Evolutionary conservation across 345 rosid species (phyloP).

Genomic region (Nasturtium officinale): DNA sequence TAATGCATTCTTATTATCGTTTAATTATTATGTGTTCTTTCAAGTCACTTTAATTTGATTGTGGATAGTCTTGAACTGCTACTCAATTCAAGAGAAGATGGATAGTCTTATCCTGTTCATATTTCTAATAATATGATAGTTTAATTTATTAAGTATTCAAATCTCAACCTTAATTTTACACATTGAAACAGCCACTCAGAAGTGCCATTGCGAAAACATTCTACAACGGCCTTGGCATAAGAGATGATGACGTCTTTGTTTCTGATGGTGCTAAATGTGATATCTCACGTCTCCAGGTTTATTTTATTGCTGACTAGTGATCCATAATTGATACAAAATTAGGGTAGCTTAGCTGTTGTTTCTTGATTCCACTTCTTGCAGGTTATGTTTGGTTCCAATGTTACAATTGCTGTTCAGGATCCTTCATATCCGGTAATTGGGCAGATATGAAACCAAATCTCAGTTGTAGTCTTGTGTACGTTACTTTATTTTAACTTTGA

Average conservation of each 20-base stretch:
- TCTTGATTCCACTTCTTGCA: conserved; percentile 43
- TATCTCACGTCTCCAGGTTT: conserved; percentile 96
- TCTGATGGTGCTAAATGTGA: conserved; percentile 99
- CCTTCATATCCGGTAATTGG: conserved; percentile 93
- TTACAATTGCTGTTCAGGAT: conserved; percentile 91
- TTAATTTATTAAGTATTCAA: conserved; percentile 13
- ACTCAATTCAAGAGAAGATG: not conserved
- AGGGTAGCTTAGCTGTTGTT: conserved; percentile 10
- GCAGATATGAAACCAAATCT: conserved; percentile 7
- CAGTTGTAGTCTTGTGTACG: conserved; percentile 1
- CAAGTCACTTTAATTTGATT: not conserved
- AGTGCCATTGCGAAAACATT: conserved; percentile 74
- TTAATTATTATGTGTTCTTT: not conserved
- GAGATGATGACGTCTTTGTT: conserved; percentile 84
- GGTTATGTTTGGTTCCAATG: conserved; percentile 83
- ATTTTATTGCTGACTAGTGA: not conserved
- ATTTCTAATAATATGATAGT: not conserved
- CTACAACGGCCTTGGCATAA: conserved; percentile 78
- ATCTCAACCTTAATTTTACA: conserved; percentile 12
- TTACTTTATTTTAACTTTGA: conserved; percentile 2
- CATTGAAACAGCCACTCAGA: conserved; percentile 70
- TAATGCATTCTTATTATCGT: not conserved
- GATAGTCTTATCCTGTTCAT: not conserved
- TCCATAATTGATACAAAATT: not conserved
- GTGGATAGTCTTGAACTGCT: not conserved